Base-by-base conservation (phyloP, 2,329 filamentous ascomycete species). In the Colletotrichum sp. region DNA sequence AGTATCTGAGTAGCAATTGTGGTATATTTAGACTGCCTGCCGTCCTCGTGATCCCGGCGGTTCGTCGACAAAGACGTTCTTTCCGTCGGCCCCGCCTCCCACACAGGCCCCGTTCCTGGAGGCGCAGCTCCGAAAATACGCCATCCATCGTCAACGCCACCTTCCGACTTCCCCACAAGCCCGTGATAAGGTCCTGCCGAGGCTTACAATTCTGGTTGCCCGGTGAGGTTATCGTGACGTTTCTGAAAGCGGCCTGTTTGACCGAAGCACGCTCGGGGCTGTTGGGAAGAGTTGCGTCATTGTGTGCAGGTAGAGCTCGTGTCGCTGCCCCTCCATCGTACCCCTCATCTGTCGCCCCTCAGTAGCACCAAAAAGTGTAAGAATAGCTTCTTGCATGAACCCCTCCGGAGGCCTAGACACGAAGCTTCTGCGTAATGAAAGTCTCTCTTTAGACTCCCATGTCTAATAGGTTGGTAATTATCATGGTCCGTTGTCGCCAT, bases 101-200 rank as follows among this genome's bases (percentile, higher is more conserved):
- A 70, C 52, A 21, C 18, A 32, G 57, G 68, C 57, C 59, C 68
- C 68, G 49, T 57, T 71, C 28, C 52, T 32, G 30, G 60, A 60
- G 74, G 74, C 70, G 74, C 74, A 76, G 74, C 65, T 39, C 13
- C 36, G 69, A 64, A 49, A n/a, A 30, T 30, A 72, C 64, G 34
- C 70, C 74, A 32, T 69, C 68, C 65, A 26, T 69, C 24, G 59
- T 64, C 49, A 55, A 74, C 64, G 59, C 70, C 74, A 76, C 74
- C 63, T 28, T 68, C 28, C 44, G 36, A 65, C 70, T 24, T 73
- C 64, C 70, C 70, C 70, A 65, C 70, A 65, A 8, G 34, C 44
- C 70, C 21, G 34, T 30, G 28, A 30, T 32, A 52, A 32, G 64
- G 66, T 32, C 52, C 24, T 49, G 32, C 49, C 69, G 49, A 64